Evolutionary conservation across 805 yeast genomes (phyloP), one percentile per base, ranked within the genome.

Genomic region (Lipomyces sp.): DNA sequence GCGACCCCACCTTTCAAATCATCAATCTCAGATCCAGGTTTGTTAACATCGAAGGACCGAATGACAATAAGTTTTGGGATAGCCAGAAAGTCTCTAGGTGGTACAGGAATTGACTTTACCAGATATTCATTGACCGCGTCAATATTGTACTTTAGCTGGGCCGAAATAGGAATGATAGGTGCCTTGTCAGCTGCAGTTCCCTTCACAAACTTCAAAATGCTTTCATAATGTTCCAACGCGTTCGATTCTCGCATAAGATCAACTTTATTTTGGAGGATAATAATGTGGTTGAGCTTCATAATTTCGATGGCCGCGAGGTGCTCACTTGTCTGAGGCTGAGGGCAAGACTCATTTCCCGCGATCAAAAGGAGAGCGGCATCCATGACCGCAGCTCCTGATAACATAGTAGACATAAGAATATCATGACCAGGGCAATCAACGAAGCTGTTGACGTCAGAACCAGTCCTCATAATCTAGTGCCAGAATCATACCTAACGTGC

Each of bases 381-480:
- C 99, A 95, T 95, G 72, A 95, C 99, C 18, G 99, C 99, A 48
- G 99, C 99, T 78, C 99, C 99, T 57, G 98, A 93, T 86, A 95
- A 88, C 99, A 95, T 95, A 73, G 99, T 95, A 85, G 98, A 92
- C 99, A 95, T 95, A 80, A 95, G 88, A 83, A 95, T 96, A 84
- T 95, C 99, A 90, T 95, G 99, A 80, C 99, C 99, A 68, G 99
- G 99, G 84, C 99, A 96, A 84, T 95, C 99, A 69, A 96, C 99
- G 76, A 96, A 96, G 10, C 97, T 92, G 34, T 4, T 1, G 15
- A 51, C 15, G 54, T 51, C 34, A 51, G 48, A 24, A 51, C 15
- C 7, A 55, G n/a, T 29, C 37, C 15, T 6, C 6, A 32, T 32
- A 6, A 10, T 18, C 30, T 55, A 11, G 3, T 33, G 18, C 3